Base-by-base conservation (phyloP, 805 yeast genomes). In the Candida ortonii region DNA sequence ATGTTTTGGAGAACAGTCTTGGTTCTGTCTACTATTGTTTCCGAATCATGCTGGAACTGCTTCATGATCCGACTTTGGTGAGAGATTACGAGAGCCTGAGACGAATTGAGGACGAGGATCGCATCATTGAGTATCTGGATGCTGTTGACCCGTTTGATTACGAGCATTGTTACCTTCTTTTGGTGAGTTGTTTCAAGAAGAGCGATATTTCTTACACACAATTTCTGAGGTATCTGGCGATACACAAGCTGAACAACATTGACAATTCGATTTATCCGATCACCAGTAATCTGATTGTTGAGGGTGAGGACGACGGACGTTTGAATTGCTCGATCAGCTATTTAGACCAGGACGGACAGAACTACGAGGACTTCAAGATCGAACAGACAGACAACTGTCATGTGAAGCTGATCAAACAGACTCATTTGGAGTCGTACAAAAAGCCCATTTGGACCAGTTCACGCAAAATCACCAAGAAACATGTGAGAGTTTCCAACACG, bases 291-390 rank as follows among this genome's bases (percentile, higher is more conserved):
- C 5, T 52, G 19, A 15, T 28, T 12, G 27, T 22, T 10, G 20
- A 28, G 7, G 21, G 16, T 13, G 7, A 22, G 3, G 34, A 22
- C 6, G 33, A 28, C 9, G 33, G 35, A 1, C 28, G 25, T n/a
- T 7, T 37, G 6, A 52, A 51, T 21, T 46, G 50, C 34, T 30
- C 40, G 22, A 34, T 55, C 10, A 48, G 47, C 6, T 38, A 36
- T 14, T 36, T 28, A 10, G 38, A 33, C 7, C 22, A 25, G 8
- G 38, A 20, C 2, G 36, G 35, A 3, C 25, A 27, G 14, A 42
- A 39, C 10, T 46, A 45, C 33, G 61, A 57, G 26, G 60, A 58
- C 25, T 52, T 56, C 33, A 37, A 36, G 13, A 39, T 59, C 8
- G 47, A 47, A 28, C 29, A 47, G 16, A 30, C 41, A 10, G 43